These are phyloP conservation scores for Breviolum minutum DNA, from an alignment of 73 alveolate species.

Conservation along the genomic window DNA sequence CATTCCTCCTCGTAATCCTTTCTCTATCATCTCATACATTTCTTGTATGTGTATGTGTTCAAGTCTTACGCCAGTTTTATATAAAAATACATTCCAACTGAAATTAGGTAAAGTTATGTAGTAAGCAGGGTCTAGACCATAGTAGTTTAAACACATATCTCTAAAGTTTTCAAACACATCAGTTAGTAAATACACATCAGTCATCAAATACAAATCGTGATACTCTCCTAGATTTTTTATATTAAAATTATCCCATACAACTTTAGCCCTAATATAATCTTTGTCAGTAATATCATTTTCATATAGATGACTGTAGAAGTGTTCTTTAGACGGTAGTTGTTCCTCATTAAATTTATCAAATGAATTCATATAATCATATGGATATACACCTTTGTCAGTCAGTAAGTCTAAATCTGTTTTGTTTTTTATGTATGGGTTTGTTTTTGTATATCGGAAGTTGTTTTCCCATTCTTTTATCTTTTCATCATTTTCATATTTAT, in stretches of 20 bases:
- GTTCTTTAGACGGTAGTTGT: neutral
- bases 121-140: neutral
- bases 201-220: too few relatives aligned
- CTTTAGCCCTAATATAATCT: neutral
- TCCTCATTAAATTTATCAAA: constrained; percentile 6
- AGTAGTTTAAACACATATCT: too few relatives aligned
- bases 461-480: neutral
- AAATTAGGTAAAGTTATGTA: neutral
- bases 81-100: neutral
- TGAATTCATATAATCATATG: too few relatives aligned
- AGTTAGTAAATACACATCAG: constrained; percentile 14
- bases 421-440: neutral
- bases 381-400: too few relatives aligned
- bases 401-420: too few relatives aligned
- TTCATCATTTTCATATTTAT: neutral
- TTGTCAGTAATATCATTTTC: neutral
- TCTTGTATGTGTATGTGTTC: neutral
- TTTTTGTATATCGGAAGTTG: neutral
- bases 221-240: neutral
- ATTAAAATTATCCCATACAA: neutral
- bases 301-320: neutral
- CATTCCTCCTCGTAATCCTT: too few relatives aligned
- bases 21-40: too few relatives aligned
- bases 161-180: constrained; percentile 20
- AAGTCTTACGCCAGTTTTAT: neutral